Evolutionary conservation across 1,139 yeast species (phyloP), one percentile per base, ranked within the genome.

Genomic region (Suhomyces atakaporum): DNA sequence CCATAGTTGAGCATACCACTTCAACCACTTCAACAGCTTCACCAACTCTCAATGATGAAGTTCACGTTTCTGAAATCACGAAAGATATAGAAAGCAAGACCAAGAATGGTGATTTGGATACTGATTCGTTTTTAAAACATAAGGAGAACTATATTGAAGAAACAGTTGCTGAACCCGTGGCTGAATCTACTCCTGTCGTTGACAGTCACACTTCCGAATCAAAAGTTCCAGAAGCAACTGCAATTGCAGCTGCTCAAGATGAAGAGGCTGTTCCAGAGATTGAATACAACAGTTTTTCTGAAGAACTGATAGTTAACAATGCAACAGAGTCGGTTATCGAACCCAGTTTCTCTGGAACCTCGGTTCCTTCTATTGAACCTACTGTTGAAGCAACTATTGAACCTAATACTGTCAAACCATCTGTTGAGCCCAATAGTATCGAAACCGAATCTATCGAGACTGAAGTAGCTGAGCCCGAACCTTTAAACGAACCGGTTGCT

Each of bases 81-180:
- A 49, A 43, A 35, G 43, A 52, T 36, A 36, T 58, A 27, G 52
- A 46, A 15, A 43, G 40, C 2, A 39, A 44, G 18, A 52, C 58
- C 10, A 12, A 24, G 12, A 31, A 45, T 9, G 32, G 39, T 6
- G 54, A 47, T 10, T 45, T 58, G 23, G 46, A 54, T 20, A 47
- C 58, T 16, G 50, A 50, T 12, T 42, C 58, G 1, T 53, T 51
- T 25, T 48, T 55, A 5, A 37, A 43, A 10, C 45, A 45, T 24
- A 43, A 36, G 8, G 40, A 35, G 15, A 47, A 53, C 31, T 53
- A 50, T 33, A 34, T 52, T 23, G 42, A 47, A 24, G 36, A 29
- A n/a, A 40, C 46, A 12, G 32, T 33, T 24, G 11, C n/a, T 21
- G 36, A 28, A 13, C 25, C 26, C 21, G 30, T 24, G 9, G 35